A percentile compares a stretch with the other conserved stretches of the same genome.
Evolutionary conservation across 2,329 filamentous ascomycete genomes (phyloP).

Genomic region (Colletotrichum sp.): DNA sequence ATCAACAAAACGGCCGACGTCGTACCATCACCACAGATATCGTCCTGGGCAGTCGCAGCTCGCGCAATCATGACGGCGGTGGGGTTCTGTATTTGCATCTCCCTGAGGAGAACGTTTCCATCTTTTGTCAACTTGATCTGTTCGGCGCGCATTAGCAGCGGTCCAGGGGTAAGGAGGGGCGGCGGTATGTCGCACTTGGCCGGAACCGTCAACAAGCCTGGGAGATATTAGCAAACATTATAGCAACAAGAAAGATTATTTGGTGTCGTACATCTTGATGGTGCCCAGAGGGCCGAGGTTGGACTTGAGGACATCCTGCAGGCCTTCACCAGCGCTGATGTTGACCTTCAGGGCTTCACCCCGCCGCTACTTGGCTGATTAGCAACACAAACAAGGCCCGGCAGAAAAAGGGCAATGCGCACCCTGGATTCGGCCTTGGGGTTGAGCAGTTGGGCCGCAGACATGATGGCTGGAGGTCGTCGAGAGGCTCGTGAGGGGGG

Average conservation of each 20-base stretch:
- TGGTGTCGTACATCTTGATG: constrained; percentile 81
- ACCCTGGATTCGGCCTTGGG: constrained; percentile 98
- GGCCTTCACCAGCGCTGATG: constrained; percentile 93
- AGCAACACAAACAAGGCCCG: constrained; percentile 44
- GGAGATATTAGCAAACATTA: constrained; percentile 28
- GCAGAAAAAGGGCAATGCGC: constrained; percentile 41
- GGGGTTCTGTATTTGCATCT: constrained; percentile 97
- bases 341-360: constrained; percentile 97
- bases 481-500: constrained; percentile 11
- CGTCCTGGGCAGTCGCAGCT: constrained; percentile 95
- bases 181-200: constrained; percentile 56
- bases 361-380: constrained; percentile 70
- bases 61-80: constrained; percentile 86
- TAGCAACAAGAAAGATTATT: background rate
- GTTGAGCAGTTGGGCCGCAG: constrained; percentile 96
- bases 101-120: constrained; percentile 82
- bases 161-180: constrained; percentile 6
- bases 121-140: constrained; percentile 99
- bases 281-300: constrained; percentile 94
- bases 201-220: constrained; percentile 73
- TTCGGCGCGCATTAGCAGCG: constrained; percentile 20
- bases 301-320: constrained; percentile 93
- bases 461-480: constrained; percentile 64
- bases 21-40: constrained; percentile 97
- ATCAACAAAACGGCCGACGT: constrained; percentile 95